These are phyloP conservation scores for Eimeria acervulina DNA, from an alignment of 169 alveolate species.

Conservation along the genomic window DNA sequence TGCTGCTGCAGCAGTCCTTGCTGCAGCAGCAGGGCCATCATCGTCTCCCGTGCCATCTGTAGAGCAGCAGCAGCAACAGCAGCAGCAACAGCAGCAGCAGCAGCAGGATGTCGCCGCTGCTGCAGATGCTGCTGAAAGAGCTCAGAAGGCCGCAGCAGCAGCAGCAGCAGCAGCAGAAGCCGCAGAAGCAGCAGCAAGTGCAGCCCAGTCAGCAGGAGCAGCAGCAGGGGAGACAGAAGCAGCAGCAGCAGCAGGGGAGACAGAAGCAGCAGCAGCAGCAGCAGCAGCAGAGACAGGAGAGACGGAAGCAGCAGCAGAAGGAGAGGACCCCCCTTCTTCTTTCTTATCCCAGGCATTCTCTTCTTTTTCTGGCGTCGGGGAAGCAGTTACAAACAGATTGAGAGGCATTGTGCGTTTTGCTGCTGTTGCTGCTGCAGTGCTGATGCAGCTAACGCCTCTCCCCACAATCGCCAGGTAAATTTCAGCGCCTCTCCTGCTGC, in stretches of 20 bases:
- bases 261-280: not conserved
- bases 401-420: not conserved
- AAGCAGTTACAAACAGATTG: not conserved
- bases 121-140: conserved; percentile 17
- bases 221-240: conserved; percentile 28
- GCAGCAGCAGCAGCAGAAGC: conserved; percentile 41
- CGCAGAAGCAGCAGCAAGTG: conserved; percentile 39
- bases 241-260: conserved; percentile 21
- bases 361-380: not conserved
- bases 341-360: not conserved
- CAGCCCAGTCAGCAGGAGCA: conserved; percentile 25
- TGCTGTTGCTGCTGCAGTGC: conserved; percentile 75
- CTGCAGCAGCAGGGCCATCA: conserved; percentile 74
- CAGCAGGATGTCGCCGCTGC: conserved; percentile 35
- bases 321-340: not conserved
- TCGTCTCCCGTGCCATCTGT: not conserved
- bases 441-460: conserved; percentile 82
- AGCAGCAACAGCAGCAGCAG: conserved; percentile 16
- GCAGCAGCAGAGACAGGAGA: conserved; percentile 16
- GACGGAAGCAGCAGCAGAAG: conserved; percentile 6
- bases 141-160: conserved; percentile 29
- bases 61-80: conserved; percentile 39
- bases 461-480: conserved; percentile 65
- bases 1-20: conserved; percentile 56
- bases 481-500: not conserved